Evolutionary conservation across 306 rosid genomes (phyloP), one percentile per base, ranked within the genome.

Genomic region (Mimosa pudica): DNA sequence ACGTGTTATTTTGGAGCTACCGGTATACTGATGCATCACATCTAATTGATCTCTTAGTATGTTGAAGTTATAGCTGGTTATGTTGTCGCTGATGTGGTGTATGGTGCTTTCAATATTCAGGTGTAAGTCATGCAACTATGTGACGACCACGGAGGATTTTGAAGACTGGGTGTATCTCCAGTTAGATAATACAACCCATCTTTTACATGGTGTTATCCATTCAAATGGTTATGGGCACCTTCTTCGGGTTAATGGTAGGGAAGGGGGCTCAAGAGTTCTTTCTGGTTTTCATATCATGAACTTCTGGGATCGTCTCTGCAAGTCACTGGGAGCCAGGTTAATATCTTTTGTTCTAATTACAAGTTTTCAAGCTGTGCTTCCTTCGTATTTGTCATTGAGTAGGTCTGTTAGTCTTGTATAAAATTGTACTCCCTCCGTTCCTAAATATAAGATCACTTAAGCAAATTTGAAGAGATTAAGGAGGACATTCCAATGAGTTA

Each of bases 201-300:
- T 95, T 61, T 84, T 95, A 11, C 99, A 95, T 77, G 99, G 97
- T 20, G 98, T 95, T 16, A 86, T 95, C 77, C 99, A 95, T 84
- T 92, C 94, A 44, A 95, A 95, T 87, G 99, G 99, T 75, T 92
- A 86, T 84, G 98, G 99, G 35, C 99, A 92, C 81, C 97, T 95
- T 85, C 98, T 95, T 18, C 89, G 97, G 81, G 94, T 95, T 81
- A 92, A 95, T 88, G 99, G 99, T 58, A 89, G 90, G 79, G 99
- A 95, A 89, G 99, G 98, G 79, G 98, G 99, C 14, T 95, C 99
- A 1, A 86, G 86, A 85, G 74, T 89, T 83, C 87, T 95, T 52
- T 95, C 94, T 70, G 99, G 99, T 60, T 84, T 83, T 76, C 94
- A 91, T 85, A 91, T 95, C 81, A 91, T 95, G 99, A 89, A 89